phyloP scores from a whole-genome alignment of 2,329 filamentous ascomycete species.

The Rhynchosporium secalis region DNA sequence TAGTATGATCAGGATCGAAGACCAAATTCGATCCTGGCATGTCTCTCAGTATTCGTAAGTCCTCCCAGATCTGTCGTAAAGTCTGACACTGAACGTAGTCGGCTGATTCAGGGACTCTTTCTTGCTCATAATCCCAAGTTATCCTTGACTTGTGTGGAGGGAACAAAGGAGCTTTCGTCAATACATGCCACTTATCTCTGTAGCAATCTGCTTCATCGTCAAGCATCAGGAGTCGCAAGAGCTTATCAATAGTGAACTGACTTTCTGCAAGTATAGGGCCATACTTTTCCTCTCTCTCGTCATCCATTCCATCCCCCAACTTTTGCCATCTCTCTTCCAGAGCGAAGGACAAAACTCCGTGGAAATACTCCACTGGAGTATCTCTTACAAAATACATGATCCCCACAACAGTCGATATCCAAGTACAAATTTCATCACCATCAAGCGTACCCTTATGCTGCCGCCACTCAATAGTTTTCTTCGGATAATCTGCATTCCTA shows the following conservation, averaged over 20 bases:
- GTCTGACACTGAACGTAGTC: neutral
- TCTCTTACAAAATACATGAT: conserved; percentile 26
- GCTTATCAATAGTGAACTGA: conserved; percentile 20
- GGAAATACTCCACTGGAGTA: neutral
- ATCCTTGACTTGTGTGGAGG: neutral
- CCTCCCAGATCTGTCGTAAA: neutral
- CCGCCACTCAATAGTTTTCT: conserved; percentile 34
- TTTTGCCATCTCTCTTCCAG: conserved; percentile 5
- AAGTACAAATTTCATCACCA: conserved; percentile 18
- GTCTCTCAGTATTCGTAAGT: neutral
- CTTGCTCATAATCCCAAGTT: neutral
- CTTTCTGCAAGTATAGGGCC: conserved; percentile 26
- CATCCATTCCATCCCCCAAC: conserved; percentile 17
- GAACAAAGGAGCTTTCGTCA: too few relatives aligned
- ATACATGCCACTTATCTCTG: neutral
- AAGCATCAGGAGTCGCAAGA: conserved; percentile 20
- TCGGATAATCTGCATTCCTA: neutral
- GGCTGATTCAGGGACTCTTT: neutral
- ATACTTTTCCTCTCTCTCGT: conserved; percentile 9
- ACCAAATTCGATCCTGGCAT: neutral
- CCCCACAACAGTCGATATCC: conserved; percentile 27
- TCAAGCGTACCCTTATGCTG: conserved; percentile 33
- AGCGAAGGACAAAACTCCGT: neutral
- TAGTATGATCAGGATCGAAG: neutral
- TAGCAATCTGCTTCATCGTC: conserved; percentile 9